A percentile compares a stretch with the other conserved stretches of the same genome.
Conservation (phyloP, 1,284 basidiomycete species). For the Heterobasidion parviporum region DNA sequence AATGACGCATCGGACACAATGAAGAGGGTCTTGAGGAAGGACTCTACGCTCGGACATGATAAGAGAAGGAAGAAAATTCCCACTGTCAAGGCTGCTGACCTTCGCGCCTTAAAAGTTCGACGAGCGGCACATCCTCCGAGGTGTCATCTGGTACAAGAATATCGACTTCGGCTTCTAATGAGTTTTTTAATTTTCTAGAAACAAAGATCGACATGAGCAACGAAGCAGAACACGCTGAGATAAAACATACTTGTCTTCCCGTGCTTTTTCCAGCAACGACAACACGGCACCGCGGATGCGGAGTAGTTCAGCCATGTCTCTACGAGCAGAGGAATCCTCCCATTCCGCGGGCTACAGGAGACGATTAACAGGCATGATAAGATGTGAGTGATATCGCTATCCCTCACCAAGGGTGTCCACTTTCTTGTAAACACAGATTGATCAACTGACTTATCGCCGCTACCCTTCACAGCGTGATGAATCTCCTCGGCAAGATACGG, state of each 20-base stretch:
- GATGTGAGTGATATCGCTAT: neutral
- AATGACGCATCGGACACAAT: constrained; percentile 66
- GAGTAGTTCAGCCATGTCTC: constrained; percentile 55
- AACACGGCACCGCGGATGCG: constrained; percentile 48
- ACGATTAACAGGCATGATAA: neutral
- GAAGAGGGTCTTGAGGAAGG: constrained; percentile 62
- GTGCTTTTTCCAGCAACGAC: constrained; percentile 59
- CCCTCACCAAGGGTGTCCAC: constrained; percentile 54
- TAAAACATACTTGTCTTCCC: constrained; percentile 51
- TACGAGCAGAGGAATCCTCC: constrained; percentile 41
- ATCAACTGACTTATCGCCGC: constrained; percentile 14
- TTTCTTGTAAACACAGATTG: constrained; percentile 53
- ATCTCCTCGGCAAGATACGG: constrained; percentile 94
- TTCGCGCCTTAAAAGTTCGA: constrained; percentile 39
- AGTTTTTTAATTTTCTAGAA: constrained; percentile 56
- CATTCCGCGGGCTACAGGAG: constrained; percentile 38
- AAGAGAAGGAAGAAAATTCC: neutral
- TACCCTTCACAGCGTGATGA: constrained; percentile 36
- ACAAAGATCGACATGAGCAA: neutral
- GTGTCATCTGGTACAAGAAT: constrained; percentile 20
- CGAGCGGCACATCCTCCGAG: constrained; percentile 8
- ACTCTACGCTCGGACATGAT: constrained; percentile 28
- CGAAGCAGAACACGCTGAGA: constrained; percentile 1
- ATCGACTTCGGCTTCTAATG: constrained; percentile 58
- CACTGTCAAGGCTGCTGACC: constrained; percentile 25